Evolutionary conservation across 495 filamentous ascomycete genomes (phyloP), one percentile per base, ranked within the genome.

Genomic region (Penicillium waksmanii): DNA sequence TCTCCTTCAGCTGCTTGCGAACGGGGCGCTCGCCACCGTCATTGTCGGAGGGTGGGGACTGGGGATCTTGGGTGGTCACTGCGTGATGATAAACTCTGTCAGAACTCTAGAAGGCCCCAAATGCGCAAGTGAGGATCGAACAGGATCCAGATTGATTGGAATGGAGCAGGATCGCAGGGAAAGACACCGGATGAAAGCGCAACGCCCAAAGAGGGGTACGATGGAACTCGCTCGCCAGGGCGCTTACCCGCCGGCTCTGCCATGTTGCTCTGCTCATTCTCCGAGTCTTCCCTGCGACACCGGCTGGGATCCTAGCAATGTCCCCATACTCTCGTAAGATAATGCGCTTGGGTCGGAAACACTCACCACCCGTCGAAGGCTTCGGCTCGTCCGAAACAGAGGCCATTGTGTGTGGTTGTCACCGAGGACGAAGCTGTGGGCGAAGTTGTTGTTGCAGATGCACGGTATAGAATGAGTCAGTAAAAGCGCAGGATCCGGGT

Each of bases 1-100:
- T 85, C 64, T 87, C 79, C 69, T 85, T 84, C 46, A 89, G 68
- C 64, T 88, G 82, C 61, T 85, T 81, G 51, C 86, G 77, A 44
- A 86, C 83, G 10, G 82, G 83, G 56, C 80, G 78, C 64, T 86
- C 84, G 61, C 82, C 75, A 42, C 73, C 66, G 31, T 82, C 80
- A 53, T 79, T 80, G 63, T 84, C 82, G 51, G 77, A 80, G 27
- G 64, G 57, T 17, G 68, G 68, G 23, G 67, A 66, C 51, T 69
- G 68, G 46, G 68, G 63, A 25, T 71, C 67, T 56, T 72, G 72
- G 21, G 65, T 61, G 25, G 64, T 64, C 44, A 62, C 67, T 70
- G 50, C 51, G 23, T 38, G 34, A 56, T 53, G 11, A 43, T 33
- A 21, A 50, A 56, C 7, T 36, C 35, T 12, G 48, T 65, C 42